Conservation (phyloP, 257 asterid genomes). For the Solanum boliviense region DNA sequence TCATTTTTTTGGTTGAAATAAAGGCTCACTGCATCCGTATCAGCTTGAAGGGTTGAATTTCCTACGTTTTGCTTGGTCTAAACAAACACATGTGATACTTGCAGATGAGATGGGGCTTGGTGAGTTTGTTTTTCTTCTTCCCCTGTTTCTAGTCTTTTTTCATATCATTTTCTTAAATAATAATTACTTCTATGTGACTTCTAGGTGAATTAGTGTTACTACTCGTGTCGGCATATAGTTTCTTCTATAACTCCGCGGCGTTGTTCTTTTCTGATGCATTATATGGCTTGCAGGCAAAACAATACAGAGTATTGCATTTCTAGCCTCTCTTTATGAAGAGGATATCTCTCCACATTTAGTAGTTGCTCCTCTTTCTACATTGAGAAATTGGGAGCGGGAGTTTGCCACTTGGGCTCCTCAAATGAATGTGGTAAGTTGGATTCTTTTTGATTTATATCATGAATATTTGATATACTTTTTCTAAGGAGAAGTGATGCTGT, state of each 20-base stretch:
- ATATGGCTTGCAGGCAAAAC: slow-evolving; percentile 68
- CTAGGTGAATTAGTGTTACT: background rate
- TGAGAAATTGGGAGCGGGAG: slow-evolving; percentile 99
- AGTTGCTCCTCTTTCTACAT: slow-evolving; percentile 92
- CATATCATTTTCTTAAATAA: background rate
- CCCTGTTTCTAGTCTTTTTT: background rate
- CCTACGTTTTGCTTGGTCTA: slow-evolving; percentile 90
- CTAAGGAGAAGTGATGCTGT: slow-evolving; percentile 32
- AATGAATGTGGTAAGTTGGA: slow-evolving; percentile 86
- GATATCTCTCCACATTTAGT: slow-evolving; percentile 75
- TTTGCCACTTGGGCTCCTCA: slow-evolving; percentile 99
- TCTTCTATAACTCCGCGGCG: background rate
- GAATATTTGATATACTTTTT: background rate
- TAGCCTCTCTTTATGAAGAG: slow-evolving; percentile 86
- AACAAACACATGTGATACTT: slow-evolving; percentile 91
- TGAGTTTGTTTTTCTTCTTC: slow-evolving; percentile 21
- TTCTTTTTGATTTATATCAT: background rate
- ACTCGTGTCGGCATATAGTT: background rate
- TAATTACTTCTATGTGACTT: background rate
- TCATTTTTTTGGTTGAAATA: background rate
- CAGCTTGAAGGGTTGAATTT: slow-evolving; percentile 98
- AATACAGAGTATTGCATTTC: slow-evolving; percentile 91
- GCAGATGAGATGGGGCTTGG: slow-evolving; percentile 99
- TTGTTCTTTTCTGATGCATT: slow-evolving; percentile 6
- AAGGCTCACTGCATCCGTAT: slow-evolving; percentile 96